Evolutionary conservation across 441 rosid genomes (phyloP).

Genomic region (Jatropha multifida): DNA sequence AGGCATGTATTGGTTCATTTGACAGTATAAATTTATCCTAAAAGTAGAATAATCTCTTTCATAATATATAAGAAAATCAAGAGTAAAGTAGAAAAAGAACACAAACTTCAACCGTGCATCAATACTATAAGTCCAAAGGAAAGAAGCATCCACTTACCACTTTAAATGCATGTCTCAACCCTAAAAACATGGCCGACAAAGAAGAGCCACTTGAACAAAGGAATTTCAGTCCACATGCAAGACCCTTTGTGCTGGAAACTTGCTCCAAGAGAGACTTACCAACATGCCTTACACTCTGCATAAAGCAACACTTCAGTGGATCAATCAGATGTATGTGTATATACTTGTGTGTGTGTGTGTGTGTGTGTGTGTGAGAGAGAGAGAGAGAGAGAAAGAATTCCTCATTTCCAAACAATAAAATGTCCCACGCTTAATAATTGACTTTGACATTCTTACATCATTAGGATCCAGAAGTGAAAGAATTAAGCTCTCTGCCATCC

Average conservation of each 20-base stretch:
- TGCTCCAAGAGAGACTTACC: conserved; percentile 89
- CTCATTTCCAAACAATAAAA: conserved; percentile 4
- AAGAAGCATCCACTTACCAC: conserved; percentile 51
- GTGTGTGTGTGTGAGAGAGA: neutral
- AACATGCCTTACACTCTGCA: conserved; percentile 88
- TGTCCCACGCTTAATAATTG: conserved; percentile 13
- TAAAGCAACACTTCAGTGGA: conserved; percentile 27
- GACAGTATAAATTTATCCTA: neutral
- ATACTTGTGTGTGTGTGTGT: neutral
- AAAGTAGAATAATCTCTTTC: neutral
- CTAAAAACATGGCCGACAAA: conserved; percentile 58
- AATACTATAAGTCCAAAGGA: conserved; percentile 8
- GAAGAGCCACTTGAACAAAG: conserved; percentile 67
- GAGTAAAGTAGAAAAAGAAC: neutral
- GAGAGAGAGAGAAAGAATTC: neutral
- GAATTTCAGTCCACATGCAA: conserved; percentile 82
- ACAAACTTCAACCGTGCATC: conserved; percentile 4
- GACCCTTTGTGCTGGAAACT: conserved; percentile 85
- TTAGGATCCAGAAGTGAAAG: conserved; percentile 90
- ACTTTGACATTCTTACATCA: conserved; percentile 58
- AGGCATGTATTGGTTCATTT: neutral
- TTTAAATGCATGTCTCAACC: conserved; percentile 79
- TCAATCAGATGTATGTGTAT: conserved; percentile 12
- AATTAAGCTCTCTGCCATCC: conserved; percentile 85
- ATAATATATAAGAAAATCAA: neutral